Base-by-base conservation (phyloP, 2,329 filamentous ascomycete species). In the Clarireedia homoeocarpa region DNA sequence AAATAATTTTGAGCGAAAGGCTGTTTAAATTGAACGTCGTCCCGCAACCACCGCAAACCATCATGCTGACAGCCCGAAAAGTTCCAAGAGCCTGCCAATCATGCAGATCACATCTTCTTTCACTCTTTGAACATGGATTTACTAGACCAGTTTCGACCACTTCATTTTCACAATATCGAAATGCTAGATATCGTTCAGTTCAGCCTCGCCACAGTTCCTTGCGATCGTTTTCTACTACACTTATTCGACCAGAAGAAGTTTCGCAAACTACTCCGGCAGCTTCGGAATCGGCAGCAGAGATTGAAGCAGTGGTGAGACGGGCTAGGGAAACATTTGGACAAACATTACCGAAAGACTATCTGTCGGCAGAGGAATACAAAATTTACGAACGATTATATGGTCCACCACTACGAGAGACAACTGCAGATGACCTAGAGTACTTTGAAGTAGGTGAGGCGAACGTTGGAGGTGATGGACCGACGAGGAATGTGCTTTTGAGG, bases 331-430 rank as follows among this genome's bases (percentile, higher is more conserved):
- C 82, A 7, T 95, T 90, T 69, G 86, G 90, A 59, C 85, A 94
- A 65, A 84, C 79, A 0, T 71, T 96, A 24, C 91, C 91, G 0
- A 80, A 83, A 34, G 84, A 79, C 36, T 82, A 89, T 63, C 71
- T 96, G 51, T 83, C 77, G 36, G 76, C 78, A 1, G 80, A 86
- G 53, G 91, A 96, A 69, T 84, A 86, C 65, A 75, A 74, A 48
- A 73, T 95, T 0, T 96, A 95, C 70, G 83, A 87, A 67, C 79
- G 90, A 61, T 73, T 95, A 15, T 96, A 94, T 69, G 92, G 91
- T 1, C 77, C 84, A 36, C 89, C 91, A 2, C 69, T 88, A 59
- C 77, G 84, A 44, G 77, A 80, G 52, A 85, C 82, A 2, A 70
- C 66, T 6, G 77, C 80, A 1, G 83, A 85, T 56, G 81, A 86